Percentiles rank a stretch among this genome's conserved stretches.
phyloP scores from a whole-genome alignment of 2,329 filamentous ascomycete species.

The Bimuria novae-zelandiae region DNA sequence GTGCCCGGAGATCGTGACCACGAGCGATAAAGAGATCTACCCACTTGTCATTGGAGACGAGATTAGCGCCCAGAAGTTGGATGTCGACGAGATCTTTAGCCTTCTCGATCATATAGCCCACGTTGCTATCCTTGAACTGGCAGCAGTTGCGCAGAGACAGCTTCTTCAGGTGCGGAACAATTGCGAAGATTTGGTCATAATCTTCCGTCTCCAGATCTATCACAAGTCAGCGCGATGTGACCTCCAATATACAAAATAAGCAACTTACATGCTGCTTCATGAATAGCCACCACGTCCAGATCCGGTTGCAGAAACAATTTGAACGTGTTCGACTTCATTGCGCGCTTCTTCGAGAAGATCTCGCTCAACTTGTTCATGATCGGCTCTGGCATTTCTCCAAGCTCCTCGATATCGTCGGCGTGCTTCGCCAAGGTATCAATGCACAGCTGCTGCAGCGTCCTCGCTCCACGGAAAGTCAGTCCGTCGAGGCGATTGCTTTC shows the following conservation, averaged over 20 bases:
- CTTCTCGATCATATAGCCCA: constrained; percentile 79
- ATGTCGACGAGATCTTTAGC: constrained; percentile 71
- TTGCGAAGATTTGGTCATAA: constrained; percentile 78
- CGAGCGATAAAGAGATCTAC: constrained; percentile 67
- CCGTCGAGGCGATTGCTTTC: constrained; percentile 88
- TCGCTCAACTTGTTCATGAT: constrained; percentile 64
- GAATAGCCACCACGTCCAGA: constrained; percentile 61
- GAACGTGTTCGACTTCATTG: constrained; percentile 57
- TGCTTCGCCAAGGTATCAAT: constrained; percentile 67
- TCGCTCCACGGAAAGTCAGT: constrained; percentile 65
- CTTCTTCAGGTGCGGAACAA: constrained; percentile 68
- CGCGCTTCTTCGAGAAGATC: constrained; percentile 67
- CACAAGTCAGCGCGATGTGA: constrained; percentile 55
- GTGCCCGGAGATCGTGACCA: constrained; percentile 65
- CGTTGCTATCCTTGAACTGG: constrained; percentile 83
- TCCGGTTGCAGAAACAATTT: constrained; percentile 58
- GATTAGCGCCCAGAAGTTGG: constrained; percentile 81
- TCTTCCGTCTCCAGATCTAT: constrained; percentile 72
- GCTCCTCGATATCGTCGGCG: constrained; percentile 66
- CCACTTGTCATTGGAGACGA: constrained; percentile 80
- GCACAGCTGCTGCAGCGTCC: constrained; percentile 68
- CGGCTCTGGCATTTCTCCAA: constrained; percentile 64
- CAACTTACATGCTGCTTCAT: constrained; percentile 62
- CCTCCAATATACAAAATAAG: too few relatives aligned
- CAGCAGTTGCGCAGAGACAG: constrained; percentile 84